phyloP scores from a whole-genome alignment of 352 stramenopile genomes.

The Globisporangium cystogenes region DNA sequence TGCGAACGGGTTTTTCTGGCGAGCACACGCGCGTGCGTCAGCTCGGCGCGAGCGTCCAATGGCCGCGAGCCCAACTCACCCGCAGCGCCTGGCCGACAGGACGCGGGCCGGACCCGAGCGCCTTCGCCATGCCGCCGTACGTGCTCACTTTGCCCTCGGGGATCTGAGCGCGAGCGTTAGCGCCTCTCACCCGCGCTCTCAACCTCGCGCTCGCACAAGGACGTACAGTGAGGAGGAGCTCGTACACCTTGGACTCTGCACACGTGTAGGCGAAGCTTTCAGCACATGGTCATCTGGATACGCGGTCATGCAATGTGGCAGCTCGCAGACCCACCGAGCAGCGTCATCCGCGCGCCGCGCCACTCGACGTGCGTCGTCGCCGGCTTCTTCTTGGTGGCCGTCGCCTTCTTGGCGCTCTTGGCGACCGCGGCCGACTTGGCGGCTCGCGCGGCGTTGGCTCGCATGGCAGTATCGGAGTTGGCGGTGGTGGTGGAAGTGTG shows the following conservation, averaged over 20 bases:
- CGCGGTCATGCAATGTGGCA: too few relatives aligned
- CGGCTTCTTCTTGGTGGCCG: background rate
- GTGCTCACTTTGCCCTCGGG: constrained; percentile 74
- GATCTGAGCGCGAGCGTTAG: constrained; percentile 32
- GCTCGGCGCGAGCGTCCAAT: too few relatives aligned
- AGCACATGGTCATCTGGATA: background rate
- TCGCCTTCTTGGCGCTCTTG: constrained; percentile 1
- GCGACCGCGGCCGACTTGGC: constrained; percentile 5
- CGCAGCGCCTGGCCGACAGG: constrained; percentile 76
- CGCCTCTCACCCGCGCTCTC: background rate
- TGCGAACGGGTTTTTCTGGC: constrained; percentile 78
- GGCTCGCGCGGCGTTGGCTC: background rate
- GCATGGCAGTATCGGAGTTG: background rate
- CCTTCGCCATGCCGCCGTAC: constrained; percentile 62
- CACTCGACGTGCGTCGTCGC: constrained; percentile 60
- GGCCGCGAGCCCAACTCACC: too few relatives aligned
- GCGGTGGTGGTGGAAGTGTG: too few relatives aligned
- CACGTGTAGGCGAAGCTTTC: background rate
- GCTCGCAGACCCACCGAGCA: constrained; percentile 41
- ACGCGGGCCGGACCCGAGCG: constrained; percentile 54
- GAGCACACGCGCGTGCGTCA: background rate
- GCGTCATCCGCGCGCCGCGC: constrained; percentile 64
- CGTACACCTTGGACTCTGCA: constrained; percentile 69
- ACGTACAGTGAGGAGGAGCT: constrained; percentile 67
- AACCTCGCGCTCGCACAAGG: background rate